These are phyloP conservation scores for Azolla pinnata DNA, from an alignment of 75 land plant genomes.

Conservation along the genomic window DNA sequence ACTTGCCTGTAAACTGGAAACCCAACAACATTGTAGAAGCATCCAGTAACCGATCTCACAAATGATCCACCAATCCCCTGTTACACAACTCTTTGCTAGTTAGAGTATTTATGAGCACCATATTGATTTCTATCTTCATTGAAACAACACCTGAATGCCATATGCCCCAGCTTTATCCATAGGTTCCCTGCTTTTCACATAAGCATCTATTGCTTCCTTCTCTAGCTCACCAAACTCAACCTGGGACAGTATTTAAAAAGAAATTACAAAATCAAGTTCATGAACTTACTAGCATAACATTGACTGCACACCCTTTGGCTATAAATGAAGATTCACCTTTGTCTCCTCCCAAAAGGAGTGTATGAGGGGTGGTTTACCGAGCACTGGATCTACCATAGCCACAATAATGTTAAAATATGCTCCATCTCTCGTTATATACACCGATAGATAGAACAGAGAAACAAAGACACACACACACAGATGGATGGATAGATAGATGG, in stretches of 20 bases:
- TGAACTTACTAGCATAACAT: neutral
- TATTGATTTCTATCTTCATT: too few relatives aligned
- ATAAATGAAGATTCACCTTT: constrained; percentile 10
- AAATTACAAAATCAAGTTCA: neutral
- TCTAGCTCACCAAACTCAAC: constrained; percentile 46
- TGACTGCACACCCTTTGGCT: neutral
- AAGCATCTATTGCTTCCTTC: constrained; percentile 33
- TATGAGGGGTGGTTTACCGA: constrained; percentile 30
- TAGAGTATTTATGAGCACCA: too few relatives aligned
- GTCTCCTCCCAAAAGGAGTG: constrained; percentile 44
- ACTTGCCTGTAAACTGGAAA: constrained; percentile 43
- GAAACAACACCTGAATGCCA: constrained; percentile 48
- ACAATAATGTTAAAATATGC: neutral
- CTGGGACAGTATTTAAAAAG: constrained; percentile 12
- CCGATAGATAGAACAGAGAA: neutral
- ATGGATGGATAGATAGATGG: too few relatives aligned
- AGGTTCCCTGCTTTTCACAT: constrained; percentile 39
- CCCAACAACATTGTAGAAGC: constrained; percentile 46
- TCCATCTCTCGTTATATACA: neutral
- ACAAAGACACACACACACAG: too few relatives aligned
- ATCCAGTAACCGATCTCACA: constrained; percentile 38
- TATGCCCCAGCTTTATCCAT: constrained; percentile 55
- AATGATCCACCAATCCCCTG: constrained; percentile 47
- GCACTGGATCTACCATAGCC: constrained; percentile 20
- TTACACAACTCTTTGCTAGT: too few relatives aligned